phyloP scores from a whole-genome alignment of 768 basidiomycete species.

The Trametes coccinea region DNA sequence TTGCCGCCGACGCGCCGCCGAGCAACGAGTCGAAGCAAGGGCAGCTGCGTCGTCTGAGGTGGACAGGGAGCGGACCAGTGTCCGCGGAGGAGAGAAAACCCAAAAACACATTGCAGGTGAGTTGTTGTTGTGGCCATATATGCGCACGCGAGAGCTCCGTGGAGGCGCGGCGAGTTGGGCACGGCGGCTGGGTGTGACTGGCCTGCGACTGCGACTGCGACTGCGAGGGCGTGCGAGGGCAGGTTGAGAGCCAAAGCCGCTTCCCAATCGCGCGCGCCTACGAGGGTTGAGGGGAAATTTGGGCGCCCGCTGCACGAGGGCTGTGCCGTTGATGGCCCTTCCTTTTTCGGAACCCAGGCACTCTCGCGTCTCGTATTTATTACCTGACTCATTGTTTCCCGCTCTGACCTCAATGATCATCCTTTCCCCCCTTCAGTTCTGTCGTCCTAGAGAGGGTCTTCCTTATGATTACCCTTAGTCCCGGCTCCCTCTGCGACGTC shows the following conservation, averaged over 20 bases:
- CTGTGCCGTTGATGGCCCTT: conserved; percentile 20
- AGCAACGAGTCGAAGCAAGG: conserved; percentile 25
- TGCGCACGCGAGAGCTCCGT: background rate
- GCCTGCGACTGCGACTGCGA: conserved; percentile 6
- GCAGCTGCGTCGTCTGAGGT: conserved; percentile 26
- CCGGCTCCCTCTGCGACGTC: conserved; percentile 86
- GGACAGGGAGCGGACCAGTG: conserved; percentile 21
- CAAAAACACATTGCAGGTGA: conserved; percentile 24
- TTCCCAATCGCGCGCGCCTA: conserved; percentile 4
- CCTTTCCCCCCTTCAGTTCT: conserved; percentile 29
- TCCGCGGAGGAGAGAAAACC: conserved; percentile 23
- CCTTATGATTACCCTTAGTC: conserved; percentile 76
- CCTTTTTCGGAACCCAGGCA: conserved; percentile 27
- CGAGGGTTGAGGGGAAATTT: conserved; percentile 25
- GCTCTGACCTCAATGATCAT: conserved; percentile 31
- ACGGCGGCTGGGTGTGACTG: conserved; percentile 15
- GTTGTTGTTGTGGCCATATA: conserved; percentile 1
- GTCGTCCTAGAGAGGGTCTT: conserved; percentile 28
- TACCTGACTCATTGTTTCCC: conserved; percentile 27
- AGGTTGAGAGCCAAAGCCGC: background rate
- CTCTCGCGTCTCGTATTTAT: conserved; percentile 30
- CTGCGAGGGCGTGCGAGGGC: background rate
- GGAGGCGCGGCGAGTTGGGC: background rate
- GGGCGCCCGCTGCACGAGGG: conserved; percentile 12
- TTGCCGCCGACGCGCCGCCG: conserved; percentile 30